Evolutionary conservation across 345 rosid genomes (phyloP).

Genomic region (Populus nigra): DNA sequence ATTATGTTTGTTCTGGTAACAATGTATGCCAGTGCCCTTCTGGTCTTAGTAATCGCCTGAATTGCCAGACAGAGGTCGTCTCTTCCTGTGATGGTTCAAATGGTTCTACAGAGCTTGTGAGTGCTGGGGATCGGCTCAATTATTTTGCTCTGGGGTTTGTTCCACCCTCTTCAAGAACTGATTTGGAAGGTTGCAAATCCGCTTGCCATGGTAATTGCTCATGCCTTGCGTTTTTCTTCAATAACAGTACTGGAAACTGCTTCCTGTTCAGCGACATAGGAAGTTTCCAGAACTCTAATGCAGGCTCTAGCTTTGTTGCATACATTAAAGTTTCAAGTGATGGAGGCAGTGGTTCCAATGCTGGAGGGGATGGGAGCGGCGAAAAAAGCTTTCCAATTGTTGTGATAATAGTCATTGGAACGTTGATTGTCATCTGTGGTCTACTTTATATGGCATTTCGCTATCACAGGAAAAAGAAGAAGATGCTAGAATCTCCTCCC

Average conservation of each 20-base stretch:
- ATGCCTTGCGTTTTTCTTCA: constrained; percentile 68
- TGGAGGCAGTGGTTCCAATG: constrained; percentile 17
- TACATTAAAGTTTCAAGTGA: constrained; percentile 54
- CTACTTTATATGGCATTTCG: constrained; percentile 46
- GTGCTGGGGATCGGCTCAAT: constrained; percentile 46
- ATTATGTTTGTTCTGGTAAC: constrained; percentile 50
- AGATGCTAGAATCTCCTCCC: constrained; percentile 34
- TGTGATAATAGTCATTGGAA: constrained; percentile 47
- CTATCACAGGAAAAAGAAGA: constrained; percentile 42
- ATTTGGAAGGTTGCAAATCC: constrained; percentile 61
- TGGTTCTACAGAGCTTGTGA: constrained; percentile 45
- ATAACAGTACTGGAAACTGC: constrained; percentile 64
- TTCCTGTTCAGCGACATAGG: constrained; percentile 72
- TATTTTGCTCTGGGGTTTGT: constrained; percentile 67
- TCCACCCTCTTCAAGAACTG: constrained; percentile 48
- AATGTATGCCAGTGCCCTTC: constrained; percentile 63
- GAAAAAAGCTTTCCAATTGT: constrained; percentile 46
- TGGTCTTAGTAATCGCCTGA: constrained; percentile 30
- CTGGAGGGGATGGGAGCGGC: constrained; percentile 32
- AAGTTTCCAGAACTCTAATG: constrained; percentile 44
- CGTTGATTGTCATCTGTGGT: constrained; percentile 47
- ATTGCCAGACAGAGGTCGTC: constrained; percentile 52
- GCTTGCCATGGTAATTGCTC: constrained; percentile 73
- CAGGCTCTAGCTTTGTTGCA: constrained; percentile 42
- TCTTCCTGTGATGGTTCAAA: constrained; percentile 50